A percentile compares a stretch with the other conserved stretches of the same genome.
Conservation (phyloP, 2,329 filamentous ascomycete genomes). For the Didymella lethalis region DNA sequence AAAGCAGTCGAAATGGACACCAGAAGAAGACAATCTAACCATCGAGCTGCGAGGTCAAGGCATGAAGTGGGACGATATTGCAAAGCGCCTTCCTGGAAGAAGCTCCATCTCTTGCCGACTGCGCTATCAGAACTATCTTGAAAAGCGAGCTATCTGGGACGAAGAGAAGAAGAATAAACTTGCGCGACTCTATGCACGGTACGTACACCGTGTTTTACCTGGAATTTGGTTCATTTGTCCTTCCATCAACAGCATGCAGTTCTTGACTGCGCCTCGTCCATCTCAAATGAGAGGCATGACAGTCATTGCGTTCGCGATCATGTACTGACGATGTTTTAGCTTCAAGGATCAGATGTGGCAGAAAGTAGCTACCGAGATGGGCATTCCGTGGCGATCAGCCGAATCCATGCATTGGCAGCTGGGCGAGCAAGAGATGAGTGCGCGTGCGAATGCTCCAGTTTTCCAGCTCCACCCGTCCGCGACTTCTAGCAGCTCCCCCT, state of each 20-base stretch:
- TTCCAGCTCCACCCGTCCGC: slow-evolving; percentile 66
- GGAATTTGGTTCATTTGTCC: neutral
- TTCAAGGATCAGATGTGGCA: slow-evolving; percentile 99
- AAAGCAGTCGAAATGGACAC: slow-evolving; percentile 90
- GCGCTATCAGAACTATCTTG: slow-evolving; percentile 97
- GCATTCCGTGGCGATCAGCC: slow-evolving; percentile 90
- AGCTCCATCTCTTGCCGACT: slow-evolving; percentile 94
- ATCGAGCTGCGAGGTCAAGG: slow-evolving; percentile 88
- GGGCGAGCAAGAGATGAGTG: slow-evolving; percentile 91
- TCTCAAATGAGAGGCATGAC: neutral
- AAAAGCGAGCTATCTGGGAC: slow-evolving; percentile 92
- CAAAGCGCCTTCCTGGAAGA: slow-evolving; percentile 85
- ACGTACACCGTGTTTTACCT: slow-evolving; percentile 34
- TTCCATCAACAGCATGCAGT: neutral
- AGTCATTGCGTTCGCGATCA: slow-evolving; percentile 1
- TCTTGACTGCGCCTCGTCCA: neutral
- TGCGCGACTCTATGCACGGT: slow-evolving; percentile 94
- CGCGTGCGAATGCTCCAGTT: slow-evolving; percentile 85
- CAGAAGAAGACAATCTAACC: slow-evolving; percentile 91
- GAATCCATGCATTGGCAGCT: slow-evolving; percentile 99
- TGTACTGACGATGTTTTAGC: slow-evolving; percentile 59
- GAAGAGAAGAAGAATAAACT: slow-evolving; percentile 98
- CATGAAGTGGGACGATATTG: slow-evolving; percentile 99
- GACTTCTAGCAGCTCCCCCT: slow-evolving; percentile 45
- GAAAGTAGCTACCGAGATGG: slow-evolving; percentile 93